Conservation (phyloP, 73 alveolate species). For the Tetrahymena elliotti region DNA sequence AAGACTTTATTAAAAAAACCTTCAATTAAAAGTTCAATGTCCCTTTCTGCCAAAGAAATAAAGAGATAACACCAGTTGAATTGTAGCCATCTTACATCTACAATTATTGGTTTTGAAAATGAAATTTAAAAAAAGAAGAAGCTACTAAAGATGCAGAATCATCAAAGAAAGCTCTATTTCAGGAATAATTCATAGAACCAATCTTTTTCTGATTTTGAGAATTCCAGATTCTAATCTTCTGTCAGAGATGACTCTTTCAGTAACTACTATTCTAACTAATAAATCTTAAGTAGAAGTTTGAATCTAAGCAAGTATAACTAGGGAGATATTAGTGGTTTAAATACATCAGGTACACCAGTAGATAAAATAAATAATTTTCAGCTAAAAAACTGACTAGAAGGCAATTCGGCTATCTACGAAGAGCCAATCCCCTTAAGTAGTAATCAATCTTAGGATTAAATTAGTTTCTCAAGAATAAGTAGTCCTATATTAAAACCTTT, state of each 20-base stretch:
- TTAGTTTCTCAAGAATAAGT: not conserved
- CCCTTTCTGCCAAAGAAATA: not conserved
- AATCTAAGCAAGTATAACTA: not conserved
- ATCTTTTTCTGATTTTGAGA: not conserved
- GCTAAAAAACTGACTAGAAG: not conserved
- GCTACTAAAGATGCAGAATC: not conserved
- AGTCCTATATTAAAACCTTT: not conserved
- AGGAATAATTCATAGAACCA: not conserved
- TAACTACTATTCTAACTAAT: not conserved
- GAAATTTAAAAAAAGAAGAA: not conserved
- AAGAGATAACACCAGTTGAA: not conserved
- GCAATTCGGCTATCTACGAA: not conserved
- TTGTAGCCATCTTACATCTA: not conserved
- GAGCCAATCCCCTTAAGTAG: not conserved
- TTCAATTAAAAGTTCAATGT: not conserved
- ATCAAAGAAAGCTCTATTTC: not conserved
- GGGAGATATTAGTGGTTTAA: not conserved
- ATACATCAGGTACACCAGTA: not conserved
- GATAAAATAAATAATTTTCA: not conserved
- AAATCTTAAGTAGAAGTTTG: not conserved
- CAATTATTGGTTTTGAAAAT: not conserved
- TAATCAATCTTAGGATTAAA: not conserved
- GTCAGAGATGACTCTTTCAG: not conserved
- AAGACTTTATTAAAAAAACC: not conserved
- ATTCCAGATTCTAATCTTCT: not conserved